These are phyloP conservation scores for Parietichytrium sp. DNA, from an alignment of 108 stramenopile genomes.

Conservation along the genomic window DNA sequence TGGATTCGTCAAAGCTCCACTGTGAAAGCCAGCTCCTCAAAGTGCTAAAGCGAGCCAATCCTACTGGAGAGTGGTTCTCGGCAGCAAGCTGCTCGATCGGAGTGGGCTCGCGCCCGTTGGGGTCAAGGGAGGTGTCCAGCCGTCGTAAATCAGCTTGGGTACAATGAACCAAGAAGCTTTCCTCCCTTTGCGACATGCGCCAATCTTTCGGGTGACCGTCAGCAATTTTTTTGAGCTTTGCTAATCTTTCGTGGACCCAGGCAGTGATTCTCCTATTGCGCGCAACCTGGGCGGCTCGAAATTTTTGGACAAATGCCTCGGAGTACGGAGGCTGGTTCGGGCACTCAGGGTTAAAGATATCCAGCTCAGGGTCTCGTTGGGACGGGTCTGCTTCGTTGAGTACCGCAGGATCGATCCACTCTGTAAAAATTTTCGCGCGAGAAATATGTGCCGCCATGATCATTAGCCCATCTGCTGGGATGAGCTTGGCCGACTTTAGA, in stretches of 20 bases:
- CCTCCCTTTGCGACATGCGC: background rate
- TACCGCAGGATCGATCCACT: conserved; percentile 4
- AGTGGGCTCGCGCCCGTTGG: conserved; percentile 4
- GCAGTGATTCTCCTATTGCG: conserved; percentile 30
- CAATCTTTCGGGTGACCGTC: background rate
- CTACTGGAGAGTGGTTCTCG: conserved; percentile 31
- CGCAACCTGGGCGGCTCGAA: background rate
- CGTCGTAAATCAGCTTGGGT: conserved; percentile 29
- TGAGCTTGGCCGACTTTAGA: background rate
- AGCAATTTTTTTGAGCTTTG: background rate
- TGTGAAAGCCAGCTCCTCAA: conserved; percentile 29
- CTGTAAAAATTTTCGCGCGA: conserved; percentile 29
- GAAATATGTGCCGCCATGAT: background rate
- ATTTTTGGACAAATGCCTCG: background rate
- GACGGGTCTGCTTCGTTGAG: conserved; percentile 24
- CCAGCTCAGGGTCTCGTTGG: conserved; percentile 20
- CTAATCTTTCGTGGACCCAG: background rate
- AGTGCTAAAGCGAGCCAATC: conserved; percentile 17
- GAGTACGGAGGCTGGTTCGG: conserved; percentile 30
- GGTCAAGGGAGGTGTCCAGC: conserved; percentile 9
- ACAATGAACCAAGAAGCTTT: background rate
- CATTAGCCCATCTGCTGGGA: background rate
- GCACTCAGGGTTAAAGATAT: background rate
- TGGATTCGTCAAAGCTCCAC: conserved; percentile 34
- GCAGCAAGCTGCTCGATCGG: background rate